phyloP scores from a whole-genome alignment of 2,329 filamentous ascomycete species.

The Stagonosporopsis vannaccii region DNA sequence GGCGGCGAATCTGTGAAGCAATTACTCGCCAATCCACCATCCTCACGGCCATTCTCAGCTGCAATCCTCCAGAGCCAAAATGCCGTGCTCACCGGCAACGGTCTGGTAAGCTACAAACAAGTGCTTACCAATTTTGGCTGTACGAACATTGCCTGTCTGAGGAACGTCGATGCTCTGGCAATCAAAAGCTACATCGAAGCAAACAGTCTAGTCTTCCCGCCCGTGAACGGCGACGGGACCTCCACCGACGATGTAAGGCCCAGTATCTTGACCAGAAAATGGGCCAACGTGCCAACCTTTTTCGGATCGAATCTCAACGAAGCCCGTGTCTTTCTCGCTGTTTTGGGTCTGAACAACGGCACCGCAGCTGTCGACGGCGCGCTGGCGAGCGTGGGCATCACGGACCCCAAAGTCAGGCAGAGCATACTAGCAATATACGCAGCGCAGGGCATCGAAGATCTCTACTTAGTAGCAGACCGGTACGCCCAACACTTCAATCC shows the following conservation, averaged over 20 bases:
- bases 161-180: neutral
- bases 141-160: slow-evolving; percentile 15
- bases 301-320: slow-evolving; percentile 21
- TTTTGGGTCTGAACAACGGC: slow-evolving; percentile 11
- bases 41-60: slow-evolving; percentile 28
- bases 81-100: slow-evolving; percentile 10
- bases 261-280: slow-evolving; percentile 15
- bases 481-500: neutral
- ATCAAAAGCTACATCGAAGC: slow-evolving; percentile 21
- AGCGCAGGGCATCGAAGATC: slow-evolving; percentile 6
- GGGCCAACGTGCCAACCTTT: slow-evolving; percentile 19
- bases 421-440: slow-evolving; percentile 12
- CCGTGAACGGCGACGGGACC: slow-evolving; percentile 20
- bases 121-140: slow-evolving; percentile 19
- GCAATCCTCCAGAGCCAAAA: slow-evolving; percentile 35
- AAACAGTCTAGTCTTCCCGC: slow-evolving; percentile 18
- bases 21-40: slow-evolving; percentile 30
- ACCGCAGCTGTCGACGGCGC: slow-evolving; percentile 9
- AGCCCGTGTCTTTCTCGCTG: slow-evolving; percentile 17
- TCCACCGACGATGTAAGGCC: slow-evolving; percentile 16
- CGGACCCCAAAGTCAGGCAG: slow-evolving; percentile 1
- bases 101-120: slow-evolving; percentile 17
- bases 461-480: slow-evolving; percentile 5
- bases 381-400: slow-evolving; percentile 11
- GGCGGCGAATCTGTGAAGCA: slow-evolving; percentile 29